Evolutionary conservation across 495 filamentous ascomycete species (phyloP), one percentile per base, ranked within the genome.

Genomic region (Aspergillus sclerotiicarbonarius): DNA sequence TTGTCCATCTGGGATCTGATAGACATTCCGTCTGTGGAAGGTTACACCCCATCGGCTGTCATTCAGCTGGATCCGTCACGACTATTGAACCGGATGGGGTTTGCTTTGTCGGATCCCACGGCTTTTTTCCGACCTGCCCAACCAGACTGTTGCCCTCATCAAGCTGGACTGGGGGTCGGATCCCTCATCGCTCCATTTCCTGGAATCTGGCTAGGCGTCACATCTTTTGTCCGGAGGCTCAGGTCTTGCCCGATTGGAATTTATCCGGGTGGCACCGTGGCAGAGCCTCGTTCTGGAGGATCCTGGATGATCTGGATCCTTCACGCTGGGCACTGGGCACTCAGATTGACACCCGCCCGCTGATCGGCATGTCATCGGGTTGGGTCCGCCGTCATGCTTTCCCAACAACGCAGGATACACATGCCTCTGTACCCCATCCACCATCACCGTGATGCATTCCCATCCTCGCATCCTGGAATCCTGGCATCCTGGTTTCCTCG

Each of bases 31-130:
- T 19, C 19, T 59, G 33, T 8, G 57, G 57, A 59, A 54, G 35
- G 35, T 55, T 51, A 52, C 53, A 56, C 44, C 33, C 52, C 47
- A 54, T 51, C 52, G 43, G 58, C 52, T 55, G 52, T 60, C 58
- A 60, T 45, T 44, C 13, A 51, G 46, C 52, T 41, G 35, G 8
- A 46, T 50, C 31, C 29, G 32, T 51, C 35, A 7, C 18, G 35
- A 50, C 35, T 43, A 12, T 32, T 13, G 29, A n/a, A 16, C 8
- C 16, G 12, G 21, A 50, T 25, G 29, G 39, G 7, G 8, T 50
- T 57, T 29, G 18, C 47, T 29, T 44, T 41, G 7, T 57, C 47
- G 46, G 33, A 51, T 57, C 47, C 20, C 44, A 8, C 16, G 19
- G 19, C 13, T 21, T 21, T 46, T 46, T n/a, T 49, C 19, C 25